A percentile compares a stretch with the other conserved stretches of the same genome.
phyloP scores from a whole-genome alignment of 495 filamentous ascomycete genomes.

The Penicillium alfredii region DNA sequence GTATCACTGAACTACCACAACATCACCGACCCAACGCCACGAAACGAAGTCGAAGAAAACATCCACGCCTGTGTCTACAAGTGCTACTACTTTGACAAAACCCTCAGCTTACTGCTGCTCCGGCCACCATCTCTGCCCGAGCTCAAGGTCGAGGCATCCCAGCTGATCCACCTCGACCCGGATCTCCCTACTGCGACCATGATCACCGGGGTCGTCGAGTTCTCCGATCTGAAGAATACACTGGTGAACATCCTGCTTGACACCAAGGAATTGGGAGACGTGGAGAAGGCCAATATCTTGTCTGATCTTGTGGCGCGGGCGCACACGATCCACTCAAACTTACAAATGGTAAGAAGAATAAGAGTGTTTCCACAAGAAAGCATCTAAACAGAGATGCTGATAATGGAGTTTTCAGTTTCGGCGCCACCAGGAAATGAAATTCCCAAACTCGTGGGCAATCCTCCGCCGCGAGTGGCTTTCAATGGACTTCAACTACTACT shows the following conservation, averaged over 20 bases:
- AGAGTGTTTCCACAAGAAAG: neutral
- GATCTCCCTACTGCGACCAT: slow-evolving; percentile 20
- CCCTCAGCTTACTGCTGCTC: slow-evolving; percentile 31
- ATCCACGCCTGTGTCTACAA: slow-evolving; percentile 24
- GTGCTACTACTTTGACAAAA: slow-evolving; percentile 33
- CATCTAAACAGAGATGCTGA: neutral
- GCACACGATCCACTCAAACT: slow-evolving; percentile 14
- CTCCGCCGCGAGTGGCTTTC: slow-evolving; percentile 25
- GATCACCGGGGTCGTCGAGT: slow-evolving; percentile 20
- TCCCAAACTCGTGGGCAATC: slow-evolving; percentile 11
- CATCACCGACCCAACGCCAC: slow-evolving; percentile 13
- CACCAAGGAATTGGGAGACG: slow-evolving; percentile 11
- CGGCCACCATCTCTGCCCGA: slow-evolving; percentile 30
- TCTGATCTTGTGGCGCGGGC: slow-evolving; percentile 19
- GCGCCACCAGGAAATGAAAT: slow-evolving; percentile 15
- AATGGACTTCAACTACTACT: slow-evolving; percentile 29
- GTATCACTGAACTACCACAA: slow-evolving; percentile 28
- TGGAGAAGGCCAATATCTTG: slow-evolving; percentile 18
- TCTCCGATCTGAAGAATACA: slow-evolving; percentile 18
- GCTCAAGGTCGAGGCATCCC: slow-evolving; percentile 18
- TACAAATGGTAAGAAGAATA: slow-evolving; percentile 20
- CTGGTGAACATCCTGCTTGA: slow-evolving; percentile 17
- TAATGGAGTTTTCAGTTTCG: slow-evolving; percentile 8
- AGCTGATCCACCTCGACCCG: slow-evolving; percentile 20
- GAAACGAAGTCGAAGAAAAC: slow-evolving; percentile 18